Percentiles rank a stretch among this genome's conserved stretches.
Evolutionary conservation across 2,329 filamentous ascomycete genomes (phyloP).

Genomic region (Colletotrichum sp.): DNA sequence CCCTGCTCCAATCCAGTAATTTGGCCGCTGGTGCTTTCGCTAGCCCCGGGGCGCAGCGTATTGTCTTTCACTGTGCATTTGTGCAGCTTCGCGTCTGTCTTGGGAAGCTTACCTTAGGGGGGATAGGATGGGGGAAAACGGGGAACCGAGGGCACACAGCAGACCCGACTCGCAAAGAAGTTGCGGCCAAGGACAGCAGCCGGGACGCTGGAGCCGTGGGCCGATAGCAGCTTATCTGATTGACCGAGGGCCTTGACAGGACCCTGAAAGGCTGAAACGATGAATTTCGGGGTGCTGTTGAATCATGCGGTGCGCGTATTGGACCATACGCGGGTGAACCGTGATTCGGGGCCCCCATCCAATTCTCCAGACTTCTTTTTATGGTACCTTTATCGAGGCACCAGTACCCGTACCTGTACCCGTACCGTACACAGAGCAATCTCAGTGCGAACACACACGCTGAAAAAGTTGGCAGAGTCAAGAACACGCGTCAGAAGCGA

Average conservation of each 20-base stretch:
- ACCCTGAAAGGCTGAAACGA: slow-evolving; percentile 20
- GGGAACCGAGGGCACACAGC: background rate
- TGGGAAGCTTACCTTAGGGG: background rate
- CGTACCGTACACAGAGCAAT: background rate
- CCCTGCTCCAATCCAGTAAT: slow-evolving; percentile 7
- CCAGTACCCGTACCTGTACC: background rate
- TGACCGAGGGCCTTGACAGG: background rate
- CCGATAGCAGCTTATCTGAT: background rate
- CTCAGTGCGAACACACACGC: background rate
- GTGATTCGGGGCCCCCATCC: background rate
- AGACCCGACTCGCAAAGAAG: background rate
- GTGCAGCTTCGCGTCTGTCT: background rate
- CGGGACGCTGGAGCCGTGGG: background rate
- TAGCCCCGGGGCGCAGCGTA: slow-evolving; percentile 9
- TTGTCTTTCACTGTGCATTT: background rate
- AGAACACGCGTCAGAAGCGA: slow-evolving; percentile 12
- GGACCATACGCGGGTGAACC: background rate
- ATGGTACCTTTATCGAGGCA: background rate
- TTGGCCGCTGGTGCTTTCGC: slow-evolving; percentile 4
- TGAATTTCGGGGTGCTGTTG: background rate
- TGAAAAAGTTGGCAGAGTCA: slow-evolving; percentile 11
- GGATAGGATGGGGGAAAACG: background rate
- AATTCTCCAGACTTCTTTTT: background rate
- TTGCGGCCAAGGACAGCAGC: background rate
- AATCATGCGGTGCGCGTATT: slow-evolving; percentile 14